These are phyloP conservation scores for Alternaria sp. DNA, from an alignment of 2,329 filamentous ascomycete species.

Conservation along the genomic window DNA sequence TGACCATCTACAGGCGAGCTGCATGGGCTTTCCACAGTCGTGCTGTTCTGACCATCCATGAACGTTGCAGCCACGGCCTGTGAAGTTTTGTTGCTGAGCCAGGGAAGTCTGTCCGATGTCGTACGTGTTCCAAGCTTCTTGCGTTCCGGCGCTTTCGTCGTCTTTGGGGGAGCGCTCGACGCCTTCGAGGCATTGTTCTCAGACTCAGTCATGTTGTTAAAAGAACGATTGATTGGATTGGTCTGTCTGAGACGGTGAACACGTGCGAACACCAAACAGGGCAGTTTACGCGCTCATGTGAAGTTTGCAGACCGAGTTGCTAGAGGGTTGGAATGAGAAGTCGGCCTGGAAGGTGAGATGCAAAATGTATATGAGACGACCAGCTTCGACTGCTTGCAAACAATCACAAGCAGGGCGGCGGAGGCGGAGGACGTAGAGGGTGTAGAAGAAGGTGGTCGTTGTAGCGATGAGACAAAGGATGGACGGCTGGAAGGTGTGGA, in stretches of 20 bases:
- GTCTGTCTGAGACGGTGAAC: neutral
- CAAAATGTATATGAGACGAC: constrained; percentile 6
- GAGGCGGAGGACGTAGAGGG: neutral
- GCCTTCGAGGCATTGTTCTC: neutral
- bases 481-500: constrained; percentile 13
- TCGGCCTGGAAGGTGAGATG: neutral
- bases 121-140: constrained; percentile 19
- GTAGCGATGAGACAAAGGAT: constrained; percentile 8
- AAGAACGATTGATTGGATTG: neutral
- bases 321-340: neutral
- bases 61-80: constrained; percentile 3
- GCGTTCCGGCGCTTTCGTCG: neutral
- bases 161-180: neutral
- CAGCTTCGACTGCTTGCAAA: constrained; percentile 17
- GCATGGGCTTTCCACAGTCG: neutral
- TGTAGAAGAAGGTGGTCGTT: constrained; percentile 21
- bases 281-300: neutral
- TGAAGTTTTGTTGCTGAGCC: constrained; percentile 36
- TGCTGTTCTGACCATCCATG: neutral
- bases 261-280: neutral
- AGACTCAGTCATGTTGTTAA: constrained; percentile 1
- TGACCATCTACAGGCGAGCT: constrained; percentile 3
- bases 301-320: neutral
- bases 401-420: neutral
- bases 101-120: constrained; percentile 34